A percentile compares a stretch with the other conserved stretches of the same genome.
Conservation (phyloP, 108 stramenopile genomes). For the Thalassiosira profunda region DNA sequence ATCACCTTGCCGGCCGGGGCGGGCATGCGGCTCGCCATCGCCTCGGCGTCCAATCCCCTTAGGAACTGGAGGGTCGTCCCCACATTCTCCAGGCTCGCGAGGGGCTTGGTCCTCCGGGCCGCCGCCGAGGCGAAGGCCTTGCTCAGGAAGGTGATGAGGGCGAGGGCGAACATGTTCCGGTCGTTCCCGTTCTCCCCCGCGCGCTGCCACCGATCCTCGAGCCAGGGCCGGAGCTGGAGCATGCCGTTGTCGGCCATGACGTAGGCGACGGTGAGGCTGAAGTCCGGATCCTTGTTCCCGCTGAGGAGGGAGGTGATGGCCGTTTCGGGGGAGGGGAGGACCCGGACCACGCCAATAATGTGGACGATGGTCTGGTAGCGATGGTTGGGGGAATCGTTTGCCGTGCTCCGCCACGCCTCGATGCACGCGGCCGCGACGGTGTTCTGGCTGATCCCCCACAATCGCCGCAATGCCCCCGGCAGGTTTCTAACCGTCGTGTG, state of each 20-base stretch:
- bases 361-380: slow-evolving; percentile 78
- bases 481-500: slow-evolving; percentile 74
- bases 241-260: slow-evolving; percentile 89
- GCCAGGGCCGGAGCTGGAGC: slow-evolving; percentile 76
- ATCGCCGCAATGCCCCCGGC: slow-evolving; percentile 80
- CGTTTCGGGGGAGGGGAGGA: slow-evolving; percentile 73
- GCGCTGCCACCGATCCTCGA: slow-evolving; percentile 65
- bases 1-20: slow-evolving; percentile 33
- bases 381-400: slow-evolving; percentile 51
- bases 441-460: slow-evolving; percentile 88
- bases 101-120: slow-evolving; percentile 53
- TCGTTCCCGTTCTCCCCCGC: slow-evolving; percentile 25
- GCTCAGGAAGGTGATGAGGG: slow-evolving; percentile 71
- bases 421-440: slow-evolving; percentile 89
- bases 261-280: slow-evolving; percentile 81
- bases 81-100: slow-evolving; percentile 84
- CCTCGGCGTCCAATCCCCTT: slow-evolving; percentile 52
- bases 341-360: slow-evolving; percentile 77
- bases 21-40: slow-evolving; percentile 57
- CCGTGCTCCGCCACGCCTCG: slow-evolving; percentile 89
- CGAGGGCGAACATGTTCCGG: slow-evolving; percentile 51
- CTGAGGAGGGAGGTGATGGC: slow-evolving; percentile 70
- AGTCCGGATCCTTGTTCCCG: slow-evolving; percentile 86
- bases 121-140: slow-evolving; percentile 63
- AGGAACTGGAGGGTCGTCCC: slow-evolving; percentile 62